Conservation (phyloP, 371 early-diverging fungal genomes). For the Mucor irregularis region DNA sequence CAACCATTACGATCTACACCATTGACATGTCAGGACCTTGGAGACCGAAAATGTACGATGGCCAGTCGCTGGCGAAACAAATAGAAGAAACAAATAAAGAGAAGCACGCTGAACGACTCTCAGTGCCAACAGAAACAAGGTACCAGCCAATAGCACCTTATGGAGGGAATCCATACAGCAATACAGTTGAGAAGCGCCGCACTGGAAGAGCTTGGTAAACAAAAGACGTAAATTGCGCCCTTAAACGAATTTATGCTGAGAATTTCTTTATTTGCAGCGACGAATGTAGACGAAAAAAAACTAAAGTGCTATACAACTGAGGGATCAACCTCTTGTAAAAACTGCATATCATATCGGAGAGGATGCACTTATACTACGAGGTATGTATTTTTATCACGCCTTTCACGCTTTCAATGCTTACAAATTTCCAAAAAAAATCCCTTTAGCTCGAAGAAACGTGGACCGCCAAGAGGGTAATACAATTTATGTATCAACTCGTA, state of each 20-base stretch:
- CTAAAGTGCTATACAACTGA: conserved; percentile 17
- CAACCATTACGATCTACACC: too few species aligned
- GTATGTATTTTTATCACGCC: not conserved
- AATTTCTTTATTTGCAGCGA: conserved; percentile 12
- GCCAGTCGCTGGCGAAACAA: not conserved
- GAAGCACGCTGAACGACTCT: too few species aligned
- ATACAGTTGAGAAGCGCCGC: not conserved
- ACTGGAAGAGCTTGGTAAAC: conserved; percentile 1
- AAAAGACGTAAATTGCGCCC: not conserved
- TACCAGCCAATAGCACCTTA: conserved; percentile 5
- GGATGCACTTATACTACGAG: conserved; percentile 22
- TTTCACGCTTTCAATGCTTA: not conserved
- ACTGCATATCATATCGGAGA: conserved; percentile 13
- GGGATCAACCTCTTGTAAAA: conserved; percentile 18
- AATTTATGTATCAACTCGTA: not conserved
- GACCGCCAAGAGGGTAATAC: conserved; percentile 26
- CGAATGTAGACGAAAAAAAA: conserved; percentile 26
- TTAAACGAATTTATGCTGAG: not conserved
- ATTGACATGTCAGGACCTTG: not conserved
- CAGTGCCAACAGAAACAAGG: not conserved
- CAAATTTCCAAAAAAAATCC: too few species aligned
- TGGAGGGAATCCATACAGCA: not conserved
- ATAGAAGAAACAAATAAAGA: not conserved
- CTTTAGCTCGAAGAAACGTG: conserved; percentile 25
- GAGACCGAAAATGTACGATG: not conserved